These are phyloP conservation scores for Aspergillus campestris DNA, from an alignment of 495 filamentous ascomycete species.

Conservation along the genomic window DNA sequence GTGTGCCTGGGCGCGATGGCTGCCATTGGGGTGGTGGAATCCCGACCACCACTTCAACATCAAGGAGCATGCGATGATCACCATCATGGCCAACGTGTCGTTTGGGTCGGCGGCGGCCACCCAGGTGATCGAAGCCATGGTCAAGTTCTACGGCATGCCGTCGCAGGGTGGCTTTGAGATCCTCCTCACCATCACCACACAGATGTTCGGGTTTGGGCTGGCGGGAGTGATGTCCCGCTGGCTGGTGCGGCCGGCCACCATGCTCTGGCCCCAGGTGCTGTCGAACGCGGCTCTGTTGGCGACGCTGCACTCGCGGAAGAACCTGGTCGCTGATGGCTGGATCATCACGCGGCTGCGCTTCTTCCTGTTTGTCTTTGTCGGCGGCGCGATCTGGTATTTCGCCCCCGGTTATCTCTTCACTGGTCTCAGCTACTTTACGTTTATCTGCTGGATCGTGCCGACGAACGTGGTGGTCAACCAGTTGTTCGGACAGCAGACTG, in stretches of 20 bases:
- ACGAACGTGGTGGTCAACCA: conserved; percentile 60
- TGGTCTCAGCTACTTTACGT: conserved; percentile 81
- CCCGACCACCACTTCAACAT: conserved; percentile 68
- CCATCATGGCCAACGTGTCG: conserved; percentile 61
- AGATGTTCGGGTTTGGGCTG: conserved; percentile 66
- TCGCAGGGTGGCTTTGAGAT: conserved; percentile 62
- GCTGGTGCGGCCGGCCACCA: conserved; percentile 65
- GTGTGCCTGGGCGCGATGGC: conserved; percentile 46
- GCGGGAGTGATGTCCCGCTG: conserved; percentile 53
- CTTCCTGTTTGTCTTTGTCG: conserved; percentile 63
- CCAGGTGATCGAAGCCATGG: conserved; percentile 58
- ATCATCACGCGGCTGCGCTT: conserved; percentile 71
- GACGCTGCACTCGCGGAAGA: conserved; percentile 76
- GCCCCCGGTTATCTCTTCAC: conserved; percentile 78
- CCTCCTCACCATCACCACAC: conserved; percentile 60
- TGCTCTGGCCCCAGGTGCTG: conserved; percentile 88
- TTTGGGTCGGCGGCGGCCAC: conserved; percentile 59
- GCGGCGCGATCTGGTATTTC: conserved; percentile 70
- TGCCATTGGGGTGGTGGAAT: conserved; percentile 52
- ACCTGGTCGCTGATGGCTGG: conserved; percentile 78
- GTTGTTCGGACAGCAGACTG: conserved; percentile 56
- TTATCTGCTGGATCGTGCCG: conserved; percentile 86
- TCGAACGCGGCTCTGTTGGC: conserved; percentile 83
- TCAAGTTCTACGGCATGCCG: conserved; percentile 59
- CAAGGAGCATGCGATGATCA: conserved; percentile 72